These are phyloP conservation scores for Penicillium corylophilum DNA, from an alignment of 2,329 filamentous ascomycete species.

Conservation along the genomic window DNA sequence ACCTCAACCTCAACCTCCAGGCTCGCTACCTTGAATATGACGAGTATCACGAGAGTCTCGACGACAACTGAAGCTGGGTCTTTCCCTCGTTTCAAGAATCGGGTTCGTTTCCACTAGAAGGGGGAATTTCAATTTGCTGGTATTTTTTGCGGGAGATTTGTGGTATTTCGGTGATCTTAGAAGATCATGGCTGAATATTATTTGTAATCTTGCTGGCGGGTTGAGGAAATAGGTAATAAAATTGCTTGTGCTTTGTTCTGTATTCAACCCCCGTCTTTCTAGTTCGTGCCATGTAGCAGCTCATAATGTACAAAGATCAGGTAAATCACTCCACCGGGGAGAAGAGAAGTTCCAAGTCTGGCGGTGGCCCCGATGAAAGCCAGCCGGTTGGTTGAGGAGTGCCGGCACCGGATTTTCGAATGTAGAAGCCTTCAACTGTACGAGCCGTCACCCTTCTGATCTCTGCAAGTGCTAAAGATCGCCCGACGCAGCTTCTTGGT, in stretches of 20 bases:
- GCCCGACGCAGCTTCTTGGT: too few species aligned
- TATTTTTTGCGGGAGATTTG: background rate
- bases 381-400: too few species aligned
- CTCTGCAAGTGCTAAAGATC: too few species aligned
- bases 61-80: background rate
- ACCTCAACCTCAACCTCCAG: background rate
- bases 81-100: background rate
- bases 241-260: constrained; percentile 1
- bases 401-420: too few species aligned
- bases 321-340: background rate
- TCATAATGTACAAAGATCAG: background rate
- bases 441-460: too few species aligned
- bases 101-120: background rate
- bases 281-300: background rate
- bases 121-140: background rate
- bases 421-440: too few species aligned
- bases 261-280: background rate
- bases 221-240: constrained; percentile 1
- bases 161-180: background rate
- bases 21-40: background rate
- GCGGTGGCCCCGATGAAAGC: too few species aligned
- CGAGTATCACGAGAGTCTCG: background rate
- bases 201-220: background rate
- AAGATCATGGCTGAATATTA: background rate
- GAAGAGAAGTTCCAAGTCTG: too few species aligned